phyloP scores from a whole-genome alignment of 192 early-diverging fungal species.

The Entomortierella beljakovae region DNA sequence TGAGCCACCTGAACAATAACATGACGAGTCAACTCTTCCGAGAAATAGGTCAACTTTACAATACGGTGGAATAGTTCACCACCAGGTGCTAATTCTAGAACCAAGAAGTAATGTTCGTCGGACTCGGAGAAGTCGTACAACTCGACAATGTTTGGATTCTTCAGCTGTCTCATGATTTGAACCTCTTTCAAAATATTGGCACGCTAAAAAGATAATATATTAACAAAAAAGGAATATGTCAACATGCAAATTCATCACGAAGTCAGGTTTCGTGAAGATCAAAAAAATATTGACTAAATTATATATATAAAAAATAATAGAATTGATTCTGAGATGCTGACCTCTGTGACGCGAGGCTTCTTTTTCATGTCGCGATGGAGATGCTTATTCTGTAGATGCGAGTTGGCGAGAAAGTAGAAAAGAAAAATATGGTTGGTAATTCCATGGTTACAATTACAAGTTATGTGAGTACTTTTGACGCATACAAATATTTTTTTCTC shows the following conservation, averaged over 20 bases:
- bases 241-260: slow-evolving; percentile 2
- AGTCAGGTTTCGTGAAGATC: not conserved
- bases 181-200: slow-evolving; percentile 91
- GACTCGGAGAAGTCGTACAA: slow-evolving; percentile 84
- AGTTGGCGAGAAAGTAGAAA: not conserved
- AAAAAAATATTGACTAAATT: not conserved
- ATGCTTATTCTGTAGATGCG: slow-evolving; percentile 55
- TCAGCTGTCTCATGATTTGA: slow-evolving; percentile 83
- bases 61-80: slow-evolving; percentile 94
- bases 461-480: slow-evolving; percentile 3
- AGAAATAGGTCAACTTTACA: slow-evolving; percentile 83
- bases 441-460: slow-evolving; percentile 5
- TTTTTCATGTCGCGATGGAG: slow-evolving; percentile 63
- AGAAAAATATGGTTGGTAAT: not conserved
- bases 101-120: slow-evolving; percentile 78
- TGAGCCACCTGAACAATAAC: slow-evolving; percentile 90
- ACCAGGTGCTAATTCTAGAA: slow-evolving; percentile 85
- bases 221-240: not conserved
- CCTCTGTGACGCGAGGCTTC: slow-evolving; percentile 62
- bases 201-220: slow-evolving; percentile 55
- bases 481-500: not conserved
- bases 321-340: slow-evolving; percentile 22
- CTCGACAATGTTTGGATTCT: slow-evolving; percentile 81
- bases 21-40: slow-evolving; percentile 81
- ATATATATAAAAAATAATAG: not conserved